phyloP scores from a whole-genome alignment of 805 yeast species.

The Pichia paraexigua region DNA sequence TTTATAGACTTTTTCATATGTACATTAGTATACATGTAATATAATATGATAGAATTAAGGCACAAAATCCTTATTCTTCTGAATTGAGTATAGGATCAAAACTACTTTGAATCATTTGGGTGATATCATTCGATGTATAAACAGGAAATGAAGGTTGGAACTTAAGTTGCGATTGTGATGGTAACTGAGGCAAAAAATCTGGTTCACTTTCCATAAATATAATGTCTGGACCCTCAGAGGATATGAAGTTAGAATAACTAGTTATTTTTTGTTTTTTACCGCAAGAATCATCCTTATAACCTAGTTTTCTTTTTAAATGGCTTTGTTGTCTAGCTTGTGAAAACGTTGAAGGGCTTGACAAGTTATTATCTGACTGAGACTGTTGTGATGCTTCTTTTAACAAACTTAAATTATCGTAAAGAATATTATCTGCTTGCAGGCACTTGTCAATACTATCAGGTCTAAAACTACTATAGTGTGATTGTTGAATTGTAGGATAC shows the following conservation, averaged over 20 bases:
- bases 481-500: background rate
- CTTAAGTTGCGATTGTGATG: background rate
- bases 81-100: slow-evolving; percentile 6
- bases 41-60: background rate
- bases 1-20: background rate
- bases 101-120: background rate
- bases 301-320: background rate
- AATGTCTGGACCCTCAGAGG: background rate
- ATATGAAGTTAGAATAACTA: background rate
- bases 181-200: background rate
- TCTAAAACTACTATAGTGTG: background rate
- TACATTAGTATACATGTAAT: background rate
- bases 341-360: background rate
- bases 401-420: background rate
- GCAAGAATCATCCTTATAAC: background rate
- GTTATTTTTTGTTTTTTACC: background rate
- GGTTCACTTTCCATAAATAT: background rate
- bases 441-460: background rate
- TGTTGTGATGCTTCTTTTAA: background rate
- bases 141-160: background rate
- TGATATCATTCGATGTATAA: background rate
- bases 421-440: background rate
- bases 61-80: background rate
- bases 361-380: background rate
- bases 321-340: background rate